Evolutionary conservation across 176 grass and related monocot species (phyloP).

Genomic region (Eragrostis nindensis): DNA sequence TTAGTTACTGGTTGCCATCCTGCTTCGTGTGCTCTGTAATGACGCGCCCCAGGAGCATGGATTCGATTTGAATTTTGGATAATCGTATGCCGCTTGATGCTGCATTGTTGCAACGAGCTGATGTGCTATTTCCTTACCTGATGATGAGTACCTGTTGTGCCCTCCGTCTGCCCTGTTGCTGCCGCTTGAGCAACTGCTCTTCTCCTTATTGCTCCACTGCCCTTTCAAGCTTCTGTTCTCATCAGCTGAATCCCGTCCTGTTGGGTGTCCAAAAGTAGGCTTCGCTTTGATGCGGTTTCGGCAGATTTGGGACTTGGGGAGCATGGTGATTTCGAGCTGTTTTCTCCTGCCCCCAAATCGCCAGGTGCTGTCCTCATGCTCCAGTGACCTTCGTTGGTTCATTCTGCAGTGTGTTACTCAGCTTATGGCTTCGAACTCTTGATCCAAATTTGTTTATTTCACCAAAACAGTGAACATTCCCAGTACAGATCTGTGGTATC

Average conservation of each 20-base stretch:
- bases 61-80: conserved; percentile 33
- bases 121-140: background rate
- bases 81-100: background rate
- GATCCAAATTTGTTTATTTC: background rate
- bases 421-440: background rate
- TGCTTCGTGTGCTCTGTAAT: background rate
- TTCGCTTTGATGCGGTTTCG: background rate
- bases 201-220: background rate
- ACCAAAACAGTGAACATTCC: background rate
- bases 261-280: background rate
- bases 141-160: background rate
- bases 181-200: background rate
- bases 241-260: conserved; percentile 31
- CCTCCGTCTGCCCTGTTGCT: background rate
- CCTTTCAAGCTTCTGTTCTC: background rate
- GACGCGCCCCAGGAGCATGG: background rate
- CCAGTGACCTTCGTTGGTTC: background rate
- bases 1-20: background rate
- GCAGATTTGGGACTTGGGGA: conserved; percentile 39
- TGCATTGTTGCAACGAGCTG: conserved; percentile 7
- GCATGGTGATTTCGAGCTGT: background rate
- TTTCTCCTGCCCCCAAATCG: background rate
- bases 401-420: background rate
- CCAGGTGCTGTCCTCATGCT: background rate
- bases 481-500: conserved; percentile 36